A percentile compares a stretch with the other conserved stretches of the same genome.
phyloP scores from a whole-genome alignment of 495 filamentous ascomycete species.

The Tuber magnatum region DNA sequence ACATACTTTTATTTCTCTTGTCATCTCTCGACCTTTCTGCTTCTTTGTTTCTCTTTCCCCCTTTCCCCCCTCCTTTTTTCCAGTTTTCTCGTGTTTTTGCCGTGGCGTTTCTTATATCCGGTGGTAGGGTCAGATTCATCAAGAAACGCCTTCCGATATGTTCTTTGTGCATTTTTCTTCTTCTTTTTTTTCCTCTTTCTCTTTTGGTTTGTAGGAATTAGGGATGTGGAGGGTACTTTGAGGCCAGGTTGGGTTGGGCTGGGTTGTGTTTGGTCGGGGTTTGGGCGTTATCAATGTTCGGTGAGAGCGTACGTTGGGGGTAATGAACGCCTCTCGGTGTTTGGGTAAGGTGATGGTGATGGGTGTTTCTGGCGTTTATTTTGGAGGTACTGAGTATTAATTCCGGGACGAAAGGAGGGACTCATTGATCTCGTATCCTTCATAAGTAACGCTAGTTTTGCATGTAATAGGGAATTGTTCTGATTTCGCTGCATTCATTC shows the following conservation, averaged over 20 bases:
- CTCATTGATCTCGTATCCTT: background rate
- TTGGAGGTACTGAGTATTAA: background rate
- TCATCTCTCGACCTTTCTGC: background rate
- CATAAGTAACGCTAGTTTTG: background rate
- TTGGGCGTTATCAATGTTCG: conserved; percentile 35
- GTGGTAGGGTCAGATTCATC: background rate
- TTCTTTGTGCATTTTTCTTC: conserved; percentile 4
- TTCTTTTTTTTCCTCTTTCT: background rate
- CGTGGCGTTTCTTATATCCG: background rate
- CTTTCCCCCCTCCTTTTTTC: background rate
- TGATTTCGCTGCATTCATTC: background rate
- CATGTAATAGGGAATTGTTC: background rate
- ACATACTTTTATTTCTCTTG: background rate
- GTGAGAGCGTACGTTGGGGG: conserved; percentile 35
- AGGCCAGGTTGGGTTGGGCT: conserved; percentile 1
- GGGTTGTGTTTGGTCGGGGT: conserved; percentile 3
- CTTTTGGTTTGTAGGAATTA: conserved; percentile 6
- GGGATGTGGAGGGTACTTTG: conserved; percentile 13
- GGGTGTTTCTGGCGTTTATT: conserved; percentile 18
- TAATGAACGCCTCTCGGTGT: background rate
- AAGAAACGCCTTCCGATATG: background rate
- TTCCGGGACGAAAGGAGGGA: background rate
- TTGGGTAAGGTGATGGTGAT: conserved; percentile 15
- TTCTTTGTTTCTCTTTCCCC: background rate
- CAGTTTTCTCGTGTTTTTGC: background rate